A percentile compares a stretch with the other conserved stretches of the same genome.
These are phyloP conservation scores for Amanita rimosa DNA, from an alignment of 768 basidiomycete genomes.

Conservation along the genomic window DNA sequence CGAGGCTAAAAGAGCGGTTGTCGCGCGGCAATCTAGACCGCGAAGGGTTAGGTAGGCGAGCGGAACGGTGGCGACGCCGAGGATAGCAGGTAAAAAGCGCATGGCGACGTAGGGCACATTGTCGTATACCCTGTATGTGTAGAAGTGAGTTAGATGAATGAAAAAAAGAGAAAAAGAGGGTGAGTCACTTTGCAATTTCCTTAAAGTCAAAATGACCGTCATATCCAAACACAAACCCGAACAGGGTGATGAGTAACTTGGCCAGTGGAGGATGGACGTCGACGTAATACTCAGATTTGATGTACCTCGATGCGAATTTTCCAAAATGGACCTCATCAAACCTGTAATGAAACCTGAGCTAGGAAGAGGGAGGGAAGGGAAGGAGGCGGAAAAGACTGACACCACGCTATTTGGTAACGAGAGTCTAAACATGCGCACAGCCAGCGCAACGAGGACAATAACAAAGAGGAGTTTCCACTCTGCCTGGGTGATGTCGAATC, in stretches of 20 bases:
- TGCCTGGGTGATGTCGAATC: slow-evolving; percentile 50
- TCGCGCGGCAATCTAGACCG: slow-evolving; percentile 82
- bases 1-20: slow-evolving; percentile 84
- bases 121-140: slow-evolving; percentile 55
- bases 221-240: slow-evolving; percentile 79
- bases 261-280: slow-evolving; percentile 98
- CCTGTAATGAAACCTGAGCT: slow-evolving; percentile 26
- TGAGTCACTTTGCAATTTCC: slow-evolving; percentile 86
- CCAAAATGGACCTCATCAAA: slow-evolving; percentile 99
- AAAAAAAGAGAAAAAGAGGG: not conserved
- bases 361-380: not conserved
- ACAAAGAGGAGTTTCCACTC: slow-evolving; percentile 70
- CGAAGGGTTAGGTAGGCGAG: slow-evolving; percentile 90
- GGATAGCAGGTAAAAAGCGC: slow-evolving; percentile 86
- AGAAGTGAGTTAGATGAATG: not conserved
- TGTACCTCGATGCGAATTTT: slow-evolving; percentile 90
- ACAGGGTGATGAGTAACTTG: slow-evolving; percentile 89
- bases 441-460: slow-evolving; percentile 56
- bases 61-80: slow-evolving; percentile 86
- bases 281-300: slow-evolving; percentile 84
- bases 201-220: slow-evolving; percentile 95
- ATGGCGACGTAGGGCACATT: slow-evolving; percentile 92
- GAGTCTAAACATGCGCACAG: slow-evolving; percentile 80
- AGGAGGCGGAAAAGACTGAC: slow-evolving; percentile 35
- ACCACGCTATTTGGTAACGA: slow-evolving; percentile 88